phyloP scores from a whole-genome alignment of 1,284 basidiomycete species.

The Tremellales sp. region DNA sequence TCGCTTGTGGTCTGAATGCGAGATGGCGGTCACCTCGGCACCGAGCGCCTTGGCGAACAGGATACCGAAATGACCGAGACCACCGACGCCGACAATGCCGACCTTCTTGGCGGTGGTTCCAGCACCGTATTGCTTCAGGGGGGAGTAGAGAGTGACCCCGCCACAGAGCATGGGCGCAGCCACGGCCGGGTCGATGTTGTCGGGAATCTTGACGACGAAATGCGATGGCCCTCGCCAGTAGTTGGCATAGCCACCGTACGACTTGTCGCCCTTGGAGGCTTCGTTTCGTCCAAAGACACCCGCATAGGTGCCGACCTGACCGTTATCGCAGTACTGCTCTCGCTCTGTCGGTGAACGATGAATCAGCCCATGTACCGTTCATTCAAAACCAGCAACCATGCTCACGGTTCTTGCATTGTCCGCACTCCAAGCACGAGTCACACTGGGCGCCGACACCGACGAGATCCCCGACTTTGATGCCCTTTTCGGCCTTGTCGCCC shows the following conservation, averaged over 20 bases:
- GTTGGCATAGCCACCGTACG: constrained; percentile 51
- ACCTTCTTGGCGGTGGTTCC: constrained; percentile 52
- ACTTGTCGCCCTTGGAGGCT: constrained; percentile 31
- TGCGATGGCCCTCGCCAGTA: constrained; percentile 47
- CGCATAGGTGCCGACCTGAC: constrained; percentile 18
- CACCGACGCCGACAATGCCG: constrained; percentile 52
- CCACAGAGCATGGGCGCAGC: constrained; percentile 52
- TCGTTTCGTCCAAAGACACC: too few relatives aligned
- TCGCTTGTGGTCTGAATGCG: constrained; percentile 53
- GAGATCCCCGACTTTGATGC: constrained; percentile 41
- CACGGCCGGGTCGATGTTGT: constrained; percentile 55
- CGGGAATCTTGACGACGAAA: constrained; percentile 64
- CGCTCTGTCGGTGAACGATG: constrained; percentile 3
- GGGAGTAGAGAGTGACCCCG: constrained; percentile 50
- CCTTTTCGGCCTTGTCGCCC: constrained; percentile 20
- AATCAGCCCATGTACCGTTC: neutral
- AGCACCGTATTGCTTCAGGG: constrained; percentile 51
- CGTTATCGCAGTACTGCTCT: constrained; percentile 10
- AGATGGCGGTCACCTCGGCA: constrained; percentile 59
- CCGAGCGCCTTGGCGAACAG: constrained; percentile 57
- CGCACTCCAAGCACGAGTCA: constrained; percentile 47
- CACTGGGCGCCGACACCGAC: constrained; percentile 53
- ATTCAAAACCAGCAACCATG: neutral
- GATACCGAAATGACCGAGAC: constrained; percentile 46
- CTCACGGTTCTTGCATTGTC: neutral